Evolutionary conservation across 176 grass and related monocot species (phyloP).

Genomic region (Carex kokanica): DNA sequence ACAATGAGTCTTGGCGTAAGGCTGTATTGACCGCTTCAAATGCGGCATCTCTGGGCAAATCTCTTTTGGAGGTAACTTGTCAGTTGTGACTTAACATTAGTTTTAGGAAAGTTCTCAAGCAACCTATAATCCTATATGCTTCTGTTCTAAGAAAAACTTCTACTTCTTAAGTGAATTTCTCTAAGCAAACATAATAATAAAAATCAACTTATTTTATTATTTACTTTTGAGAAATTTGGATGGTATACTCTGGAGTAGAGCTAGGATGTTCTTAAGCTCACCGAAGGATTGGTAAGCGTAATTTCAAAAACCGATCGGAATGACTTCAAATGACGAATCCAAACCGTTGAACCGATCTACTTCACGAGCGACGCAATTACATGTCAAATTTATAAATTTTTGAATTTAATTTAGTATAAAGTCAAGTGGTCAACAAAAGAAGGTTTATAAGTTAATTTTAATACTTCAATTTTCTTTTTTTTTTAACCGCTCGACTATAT

Average conservation of each 20-base stretch:
- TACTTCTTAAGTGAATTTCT: not conserved
- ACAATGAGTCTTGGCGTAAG: slow-evolving; percentile 64
- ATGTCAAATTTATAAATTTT: too few relatives aligned
- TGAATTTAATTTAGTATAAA: too few relatives aligned
- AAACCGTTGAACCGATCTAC: too few relatives aligned
- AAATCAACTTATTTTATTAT: slow-evolving; percentile 1
- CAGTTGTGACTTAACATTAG: not conserved
- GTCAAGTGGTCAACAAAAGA: too few relatives aligned
- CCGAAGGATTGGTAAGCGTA: too few relatives aligned
- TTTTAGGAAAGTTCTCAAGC: slow-evolving; percentile 6
- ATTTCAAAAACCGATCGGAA: too few relatives aligned
- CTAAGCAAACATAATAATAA: not conserved
- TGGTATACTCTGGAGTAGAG: not conserved
- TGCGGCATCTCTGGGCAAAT: slow-evolving; percentile 57
- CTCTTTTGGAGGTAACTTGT: slow-evolving; percentile 63
- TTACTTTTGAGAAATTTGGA: not conserved
- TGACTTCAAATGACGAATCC: too few relatives aligned
- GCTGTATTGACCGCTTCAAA: slow-evolving; percentile 63
- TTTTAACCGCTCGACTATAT: too few relatives aligned
- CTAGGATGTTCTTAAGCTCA: too few relatives aligned
- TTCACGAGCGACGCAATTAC: too few relatives aligned
- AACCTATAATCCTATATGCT: not conserved
- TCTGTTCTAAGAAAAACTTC: not conserved
- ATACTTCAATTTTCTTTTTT: too few relatives aligned
- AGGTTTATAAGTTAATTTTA: too few relatives aligned